Evolutionary conservation across 1,284 basidiomycete genomes (phyloP), one percentile per base, ranked within the genome.

Genomic region (Austropuccinia psidii): DNA sequence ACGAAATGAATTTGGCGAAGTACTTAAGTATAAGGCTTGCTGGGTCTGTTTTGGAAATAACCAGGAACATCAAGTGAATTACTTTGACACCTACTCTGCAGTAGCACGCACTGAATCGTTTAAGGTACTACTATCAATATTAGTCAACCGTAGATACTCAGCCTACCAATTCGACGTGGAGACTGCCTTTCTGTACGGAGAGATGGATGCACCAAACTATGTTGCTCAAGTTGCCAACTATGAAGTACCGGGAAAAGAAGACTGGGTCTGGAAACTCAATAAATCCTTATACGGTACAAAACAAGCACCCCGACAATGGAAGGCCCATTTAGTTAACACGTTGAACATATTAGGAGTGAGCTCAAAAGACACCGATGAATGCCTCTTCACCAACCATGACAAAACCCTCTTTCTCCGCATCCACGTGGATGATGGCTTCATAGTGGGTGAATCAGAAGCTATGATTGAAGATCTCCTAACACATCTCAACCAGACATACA

Each of bases 271-370:
- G 62, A 17, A 21, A 37, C 37, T 52, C 15, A 50, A 50, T 19
- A 66, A 66, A 27, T 52, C 29, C 1, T 47, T 66, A 27, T 66
- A 66, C 24, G 45, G 62, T 6, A 66, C 62, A 6, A 66, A 66
- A 21, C 43, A 66, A 37, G 62, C 62, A 21, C 45, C 62, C 1
- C 7, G 62, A 1, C 19, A 33, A 27, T 66, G 62, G 62, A 37
- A 29, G 41, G 35, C 15, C 4, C 60, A 62, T 29, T 27, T 62
- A 7, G 24, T 45, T 2, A 19, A 17, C 7, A 62, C 60, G 19
- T 19, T 62, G 4, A 24, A 43, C 19, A 19, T n/a, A 1, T 31
- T 62, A 17, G 41, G 60, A 27, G 41, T 62, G 8, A 19, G 2
- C 6, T 27, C 60, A 6, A 43, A n/a, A 4, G 17, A 19, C 4